A percentile compares a stretch with the other conserved stretches of the same genome.
Conservation (phyloP, 192 early-diverging fungal genomes). For the Linnemannia elongata region DNA sequence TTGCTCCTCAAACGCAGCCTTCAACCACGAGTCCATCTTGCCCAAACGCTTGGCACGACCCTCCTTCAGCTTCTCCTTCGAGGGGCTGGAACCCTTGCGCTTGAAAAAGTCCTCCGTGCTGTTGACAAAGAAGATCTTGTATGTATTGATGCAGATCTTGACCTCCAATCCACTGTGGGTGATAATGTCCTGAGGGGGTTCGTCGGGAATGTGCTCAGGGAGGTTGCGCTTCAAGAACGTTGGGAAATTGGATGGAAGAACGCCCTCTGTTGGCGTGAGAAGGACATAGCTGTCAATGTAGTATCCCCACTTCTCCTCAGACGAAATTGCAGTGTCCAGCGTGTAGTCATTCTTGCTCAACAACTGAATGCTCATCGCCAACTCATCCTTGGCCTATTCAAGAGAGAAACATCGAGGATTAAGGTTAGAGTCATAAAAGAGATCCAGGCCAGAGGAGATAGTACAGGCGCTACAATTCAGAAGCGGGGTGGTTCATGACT, state of each 20-base stretch:
- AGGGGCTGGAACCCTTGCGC: slow-evolving; percentile 47
- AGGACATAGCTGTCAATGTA: slow-evolving; percentile 97
- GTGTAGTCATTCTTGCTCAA: slow-evolving; percentile 91
- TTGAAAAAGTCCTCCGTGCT: slow-evolving; percentile 94
- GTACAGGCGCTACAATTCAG: slow-evolving; percentile 9
- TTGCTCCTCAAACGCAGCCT: slow-evolving; percentile 35
- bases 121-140: slow-evolving; percentile 97
- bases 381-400: slow-evolving; percentile 63
- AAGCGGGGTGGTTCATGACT: slow-evolving; percentile 19
- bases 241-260: slow-evolving; percentile 67
- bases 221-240: slow-evolving; percentile 84
- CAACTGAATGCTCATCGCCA: slow-evolving; percentile 87
- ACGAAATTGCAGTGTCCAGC: slow-evolving; percentile 81
- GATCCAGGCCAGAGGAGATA: not conserved
- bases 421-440: not conserved
- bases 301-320: slow-evolving; percentile 95
- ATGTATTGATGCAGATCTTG: slow-evolving; percentile 97
- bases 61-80: slow-evolving; percentile 29
- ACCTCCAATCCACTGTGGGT: slow-evolving; percentile 83
- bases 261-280: slow-evolving; percentile 85
- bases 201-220: slow-evolving; percentile 57
- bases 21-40: slow-evolving; percentile 56
- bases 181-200: slow-evolving; percentile 58
- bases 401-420: not conserved
- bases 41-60: slow-evolving; percentile 20